Conservation (phyloP, 768 basidiomycete species). For the Kwoniella sp. region DNA sequence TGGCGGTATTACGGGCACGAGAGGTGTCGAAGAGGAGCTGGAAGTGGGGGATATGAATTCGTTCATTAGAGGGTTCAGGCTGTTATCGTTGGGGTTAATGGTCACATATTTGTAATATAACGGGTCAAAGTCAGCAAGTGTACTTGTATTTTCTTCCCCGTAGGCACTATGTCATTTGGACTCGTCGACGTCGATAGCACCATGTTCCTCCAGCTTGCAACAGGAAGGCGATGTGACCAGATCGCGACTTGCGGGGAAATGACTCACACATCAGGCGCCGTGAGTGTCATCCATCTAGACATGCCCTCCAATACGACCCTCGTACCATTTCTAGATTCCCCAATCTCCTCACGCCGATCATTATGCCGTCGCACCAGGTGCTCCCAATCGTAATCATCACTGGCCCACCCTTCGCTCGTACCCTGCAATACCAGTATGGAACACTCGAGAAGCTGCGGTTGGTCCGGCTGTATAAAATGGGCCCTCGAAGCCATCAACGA, state of each 20-base stretch:
- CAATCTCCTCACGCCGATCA: neutral
- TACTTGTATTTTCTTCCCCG: too few relatives aligned
- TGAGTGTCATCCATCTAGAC: slow-evolving; percentile 24
- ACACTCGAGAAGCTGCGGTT: neutral
- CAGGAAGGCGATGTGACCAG: too few relatives aligned
- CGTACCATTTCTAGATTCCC: neutral
- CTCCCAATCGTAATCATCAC: slow-evolving; percentile 10
- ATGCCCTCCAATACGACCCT: slow-evolving; percentile 8
- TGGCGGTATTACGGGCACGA: neutral
- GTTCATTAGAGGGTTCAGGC: slow-evolving; percentile 17
- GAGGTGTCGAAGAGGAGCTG: neutral
- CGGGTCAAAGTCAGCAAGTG: too few relatives aligned
- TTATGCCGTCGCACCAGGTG: neutral
- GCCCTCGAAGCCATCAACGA: neutral
- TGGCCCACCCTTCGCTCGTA: slow-evolving; percentile 16
- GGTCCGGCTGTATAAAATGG: neutral
- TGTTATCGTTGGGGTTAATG: neutral
- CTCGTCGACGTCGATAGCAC: too few relatives aligned
- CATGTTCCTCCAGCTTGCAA: too few relatives aligned
- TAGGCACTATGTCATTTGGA: too few relatives aligned
- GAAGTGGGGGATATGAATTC: slow-evolving; percentile 1
- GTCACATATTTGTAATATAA: too few relatives aligned
- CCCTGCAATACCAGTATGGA: slow-evolving; percentile 9
- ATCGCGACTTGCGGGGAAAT: too few relatives aligned
- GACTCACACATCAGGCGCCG: slow-evolving; percentile 15